phyloP scores from a whole-genome alignment of 805 yeast species.

The Kluyveromyces aestuarii region DNA sequence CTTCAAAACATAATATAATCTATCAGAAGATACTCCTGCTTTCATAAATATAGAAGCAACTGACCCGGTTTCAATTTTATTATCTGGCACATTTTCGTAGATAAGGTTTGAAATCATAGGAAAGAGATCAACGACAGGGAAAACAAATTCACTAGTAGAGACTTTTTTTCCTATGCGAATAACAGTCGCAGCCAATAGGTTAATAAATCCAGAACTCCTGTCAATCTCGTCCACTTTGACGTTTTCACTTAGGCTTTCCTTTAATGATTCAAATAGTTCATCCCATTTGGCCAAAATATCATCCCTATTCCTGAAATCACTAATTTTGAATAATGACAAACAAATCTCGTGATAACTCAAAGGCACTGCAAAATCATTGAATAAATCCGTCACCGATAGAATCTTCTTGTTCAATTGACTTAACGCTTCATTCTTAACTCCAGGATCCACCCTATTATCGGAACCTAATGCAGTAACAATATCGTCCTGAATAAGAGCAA shows the following conservation, averaged over 20 bases:
- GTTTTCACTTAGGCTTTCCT: conserved; percentile 21
- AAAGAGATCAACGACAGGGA: conserved; percentile 66
- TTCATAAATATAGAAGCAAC: conserved; percentile 54
- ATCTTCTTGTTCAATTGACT: conserved; percentile 54
- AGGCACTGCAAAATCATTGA: conserved; percentile 81
- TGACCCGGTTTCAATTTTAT: conserved; percentile 39
- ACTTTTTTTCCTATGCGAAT: conserved; percentile 52
- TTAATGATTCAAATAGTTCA: conserved; percentile 48
- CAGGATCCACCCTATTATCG: conserved; percentile 39
- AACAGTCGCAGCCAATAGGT: conserved; percentile 31
- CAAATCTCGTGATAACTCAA: conserved; percentile 80
- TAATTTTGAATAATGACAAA: conserved; percentile 63
- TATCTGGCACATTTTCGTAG: conserved; percentile 31
- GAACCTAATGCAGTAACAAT: conserved; percentile 34
- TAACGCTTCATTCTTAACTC: conserved; percentile 42
- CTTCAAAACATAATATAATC: conserved; percentile 53
- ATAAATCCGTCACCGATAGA: conserved; percentile 65
- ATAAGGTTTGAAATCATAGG: conserved; percentile 55
- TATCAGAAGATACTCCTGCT: conserved; percentile 56
- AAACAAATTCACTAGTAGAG: conserved; percentile 62
- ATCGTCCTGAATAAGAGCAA: conserved; percentile 72
- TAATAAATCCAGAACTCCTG: conserved; percentile 28
- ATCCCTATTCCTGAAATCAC: conserved; percentile 79
- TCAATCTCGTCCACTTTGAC: conserved; percentile 20
- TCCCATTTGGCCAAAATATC: conserved; percentile 80